A percentile compares a stretch with the other conserved stretches of the same genome.
These are phyloP conservation scores for Pseudopediastrum boryanum DNA, from an alignment of 139 green algal genomes.

Conservation along the genomic window DNA sequence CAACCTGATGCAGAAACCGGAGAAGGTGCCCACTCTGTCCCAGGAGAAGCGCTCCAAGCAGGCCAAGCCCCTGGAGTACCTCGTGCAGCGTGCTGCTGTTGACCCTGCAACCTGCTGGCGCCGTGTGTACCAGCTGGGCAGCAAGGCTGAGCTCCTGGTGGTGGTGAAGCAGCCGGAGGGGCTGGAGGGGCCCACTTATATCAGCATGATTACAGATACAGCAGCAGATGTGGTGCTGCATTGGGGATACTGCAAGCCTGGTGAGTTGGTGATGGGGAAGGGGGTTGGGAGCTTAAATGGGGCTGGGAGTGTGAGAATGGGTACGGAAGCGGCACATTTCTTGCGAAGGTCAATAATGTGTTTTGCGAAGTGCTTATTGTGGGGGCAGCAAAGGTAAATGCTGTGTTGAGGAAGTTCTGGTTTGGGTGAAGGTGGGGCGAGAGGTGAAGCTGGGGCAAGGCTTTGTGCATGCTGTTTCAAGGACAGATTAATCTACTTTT, in stretches of 20 bases:
- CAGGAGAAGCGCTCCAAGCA: constrained; percentile 37
- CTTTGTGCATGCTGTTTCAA: too few species aligned
- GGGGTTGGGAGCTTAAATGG: too few species aligned
- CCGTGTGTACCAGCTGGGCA: constrained; percentile 52
- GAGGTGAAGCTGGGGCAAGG: too few species aligned
- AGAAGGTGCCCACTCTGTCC: constrained; percentile 56
- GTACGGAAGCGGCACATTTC: too few species aligned
- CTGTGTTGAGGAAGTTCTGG: too few species aligned
- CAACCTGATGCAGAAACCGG: too few species aligned
- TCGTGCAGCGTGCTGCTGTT: constrained; percentile 62
- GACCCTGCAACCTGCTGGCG: constrained; percentile 52
- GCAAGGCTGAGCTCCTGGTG: constrained; percentile 77
- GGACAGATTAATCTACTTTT: too few species aligned
- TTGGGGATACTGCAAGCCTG: constrained; percentile 76
- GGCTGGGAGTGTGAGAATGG: too few species aligned
- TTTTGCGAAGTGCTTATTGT: too few species aligned
- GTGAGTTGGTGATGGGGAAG: constrained; percentile 9
- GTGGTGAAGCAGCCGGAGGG: constrained; percentile 62
- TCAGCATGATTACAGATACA: constrained; percentile 77
- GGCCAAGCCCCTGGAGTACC: constrained; percentile 64
- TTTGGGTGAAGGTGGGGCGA: too few species aligned
- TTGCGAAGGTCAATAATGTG: too few species aligned
- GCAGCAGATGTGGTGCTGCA: constrained; percentile 77
- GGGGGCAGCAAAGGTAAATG: too few species aligned
- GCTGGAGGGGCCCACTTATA: constrained; percentile 32